These are phyloP conservation scores for Arthrobotrys megalospora DNA, from an alignment of 2,329 filamentous ascomycete species.

Conservation along the genomic window DNA sequence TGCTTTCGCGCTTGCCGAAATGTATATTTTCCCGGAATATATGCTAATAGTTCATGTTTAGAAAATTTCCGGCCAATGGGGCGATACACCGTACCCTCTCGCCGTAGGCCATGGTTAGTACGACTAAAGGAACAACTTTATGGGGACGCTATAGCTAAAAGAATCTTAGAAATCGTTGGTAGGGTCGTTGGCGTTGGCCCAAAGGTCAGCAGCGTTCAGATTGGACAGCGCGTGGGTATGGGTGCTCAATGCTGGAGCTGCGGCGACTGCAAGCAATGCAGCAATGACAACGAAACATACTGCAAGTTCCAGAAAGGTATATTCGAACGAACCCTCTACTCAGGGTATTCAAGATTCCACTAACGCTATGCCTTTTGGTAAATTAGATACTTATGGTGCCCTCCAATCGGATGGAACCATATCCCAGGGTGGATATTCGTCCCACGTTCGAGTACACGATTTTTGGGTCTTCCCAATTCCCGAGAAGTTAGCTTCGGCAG, in stretches of 20 bases:
- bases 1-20: conserved; percentile 3
- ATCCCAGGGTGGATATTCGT: conserved; percentile 77
- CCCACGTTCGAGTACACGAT: conserved; percentile 77
- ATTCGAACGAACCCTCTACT: conserved; percentile 1
- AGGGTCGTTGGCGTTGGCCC: conserved; percentile 78
- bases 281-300: conserved; percentile 78
- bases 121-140: neutral
- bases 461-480: conserved; percentile 73
- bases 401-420: conserved; percentile 71
- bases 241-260: conserved; percentile 78
- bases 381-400: conserved; percentile 69
- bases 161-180: conserved; percentile 76
- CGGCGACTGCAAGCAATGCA: conserved; percentile 77
- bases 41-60: conserved; percentile 24
- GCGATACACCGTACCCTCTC: conserved; percentile 74
- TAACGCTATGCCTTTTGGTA: conserved; percentile 72
- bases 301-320: conserved; percentile 68
- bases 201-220: conserved; percentile 75
- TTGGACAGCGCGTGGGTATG: conserved; percentile 78
- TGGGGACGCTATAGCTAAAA: conserved; percentile 15
- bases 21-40: neutral
- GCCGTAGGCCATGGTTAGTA: conserved; percentile 77
- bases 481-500: conserved; percentile 75
- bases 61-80: conserved; percentile 75
- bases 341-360: conserved; percentile 71